Evolutionary conservation across 495 filamentous ascomycete genomes (phyloP).

Genomic region (Hypoxylon trugodes): DNA sequence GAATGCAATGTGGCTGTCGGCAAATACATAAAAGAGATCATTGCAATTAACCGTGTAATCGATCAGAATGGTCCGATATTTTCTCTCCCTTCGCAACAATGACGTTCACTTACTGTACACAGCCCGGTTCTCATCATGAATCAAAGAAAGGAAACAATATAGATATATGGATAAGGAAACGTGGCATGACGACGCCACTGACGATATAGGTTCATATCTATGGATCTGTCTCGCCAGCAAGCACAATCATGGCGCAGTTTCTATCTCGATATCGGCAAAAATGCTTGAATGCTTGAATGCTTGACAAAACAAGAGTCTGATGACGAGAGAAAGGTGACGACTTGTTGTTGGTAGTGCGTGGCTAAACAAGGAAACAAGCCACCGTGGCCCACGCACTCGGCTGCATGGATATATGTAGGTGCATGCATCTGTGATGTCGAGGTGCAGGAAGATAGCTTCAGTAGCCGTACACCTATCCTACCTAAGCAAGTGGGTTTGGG

Average conservation of each 20-base stretch:
- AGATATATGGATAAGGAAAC: slow-evolving; percentile 3
- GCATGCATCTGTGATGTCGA: slow-evolving; percentile 39
- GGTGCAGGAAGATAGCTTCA: slow-evolving; percentile 36
- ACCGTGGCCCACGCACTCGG: slow-evolving; percentile 30
- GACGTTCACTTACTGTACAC: slow-evolving; percentile 19
- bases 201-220: slow-evolving; percentile 19
- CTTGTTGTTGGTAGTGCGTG: slow-evolving; percentile 32
- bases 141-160: neutral
- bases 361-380: slow-evolving; percentile 43
- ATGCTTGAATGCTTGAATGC: no score
- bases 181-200: slow-evolving; percentile 18
- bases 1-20: no score
- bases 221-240: neutral
- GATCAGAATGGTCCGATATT: neutral
- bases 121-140: neutral
- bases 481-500: no score
- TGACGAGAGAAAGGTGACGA: slow-evolving; percentile 23
- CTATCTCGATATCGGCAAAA: slow-evolving; percentile 15
- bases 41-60: slow-evolving; percentile 9
- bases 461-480: slow-evolving; percentile 16
- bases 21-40: no score
- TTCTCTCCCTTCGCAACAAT: neutral
- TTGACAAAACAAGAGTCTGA: no score
- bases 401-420: neutral
- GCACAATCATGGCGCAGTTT: slow-evolving; percentile 9